A percentile compares a stretch with the other conserved stretches of the same genome.
Evolutionary conservation across 495 filamentous ascomycete species (phyloP).

Genomic region (Aspergillus affinis): DNA sequence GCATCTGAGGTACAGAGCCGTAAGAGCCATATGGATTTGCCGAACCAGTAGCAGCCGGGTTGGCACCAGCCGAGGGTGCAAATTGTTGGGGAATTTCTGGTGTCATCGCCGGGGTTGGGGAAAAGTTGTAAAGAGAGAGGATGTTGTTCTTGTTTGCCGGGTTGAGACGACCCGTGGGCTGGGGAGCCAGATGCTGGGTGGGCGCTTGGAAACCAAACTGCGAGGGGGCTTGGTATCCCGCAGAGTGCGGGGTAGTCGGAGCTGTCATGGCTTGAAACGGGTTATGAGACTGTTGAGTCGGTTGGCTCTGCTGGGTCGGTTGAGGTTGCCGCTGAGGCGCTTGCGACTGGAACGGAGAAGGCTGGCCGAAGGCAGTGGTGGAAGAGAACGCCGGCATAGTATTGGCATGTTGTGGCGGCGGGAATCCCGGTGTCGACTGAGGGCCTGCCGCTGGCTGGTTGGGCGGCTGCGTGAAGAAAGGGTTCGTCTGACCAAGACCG

Average conservation of each 20-base stretch:
- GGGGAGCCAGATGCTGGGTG: constrained; percentile 39
- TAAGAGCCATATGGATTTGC: background rate
- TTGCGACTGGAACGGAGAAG: constrained; percentile 38
- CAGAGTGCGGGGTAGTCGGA: constrained; percentile 29
- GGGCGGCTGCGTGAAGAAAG: constrained; percentile 51
- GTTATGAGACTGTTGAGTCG: constrained; percentile 34
- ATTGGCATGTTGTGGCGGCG: constrained; percentile 40
- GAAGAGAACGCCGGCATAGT: constrained; percentile 42
- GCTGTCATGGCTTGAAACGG: constrained; percentile 38
- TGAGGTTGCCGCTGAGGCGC: constrained; percentile 19
- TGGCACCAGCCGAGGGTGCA: constrained; percentile 18
- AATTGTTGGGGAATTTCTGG: constrained; percentile 34
- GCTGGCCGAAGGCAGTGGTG: constrained; percentile 36
- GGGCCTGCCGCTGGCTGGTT: constrained; percentile 26
- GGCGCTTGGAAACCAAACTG: constrained; percentile 34
- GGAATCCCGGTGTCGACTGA: constrained; percentile 7
- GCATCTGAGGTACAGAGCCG: background rate
- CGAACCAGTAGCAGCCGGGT: background rate
- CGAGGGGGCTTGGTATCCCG: constrained; percentile 27
- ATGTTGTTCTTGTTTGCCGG: constrained; percentile 76
- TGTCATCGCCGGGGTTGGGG: constrained; percentile 58
- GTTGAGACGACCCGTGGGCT: constrained; percentile 40
- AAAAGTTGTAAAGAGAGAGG: constrained; percentile 80
- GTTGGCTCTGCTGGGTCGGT: constrained; percentile 20
- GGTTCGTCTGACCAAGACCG: constrained; percentile 45